These are phyloP conservation scores for Setomelanomma holmii DNA, from an alignment of 2,329 filamentous ascomycete species.

Conservation along the genomic window DNA sequence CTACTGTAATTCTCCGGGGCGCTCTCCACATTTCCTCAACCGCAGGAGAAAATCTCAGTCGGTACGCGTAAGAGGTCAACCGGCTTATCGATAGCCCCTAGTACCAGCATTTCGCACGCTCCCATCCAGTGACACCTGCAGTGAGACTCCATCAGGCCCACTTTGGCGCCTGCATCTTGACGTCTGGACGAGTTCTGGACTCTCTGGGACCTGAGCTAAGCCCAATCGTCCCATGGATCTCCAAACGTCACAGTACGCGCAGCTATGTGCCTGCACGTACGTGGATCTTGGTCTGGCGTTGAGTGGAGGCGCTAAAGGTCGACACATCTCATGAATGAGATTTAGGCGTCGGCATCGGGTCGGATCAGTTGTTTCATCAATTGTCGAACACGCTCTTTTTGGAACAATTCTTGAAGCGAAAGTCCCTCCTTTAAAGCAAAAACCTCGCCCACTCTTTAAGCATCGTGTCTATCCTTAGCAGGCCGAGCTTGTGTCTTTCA, in stretches of 20 bases:
- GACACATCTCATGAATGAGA: constrained; percentile 19
- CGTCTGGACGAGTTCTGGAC: not conserved
- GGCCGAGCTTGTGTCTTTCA: constrained; percentile 37
- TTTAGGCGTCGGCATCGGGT: constrained; percentile 27
- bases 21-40: constrained; percentile 40
- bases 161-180: constrained; percentile 20
- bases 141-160: constrained; percentile 12
- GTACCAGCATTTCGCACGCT: constrained; percentile 14
- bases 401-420: constrained; percentile 14
- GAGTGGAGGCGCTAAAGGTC: constrained; percentile 22
- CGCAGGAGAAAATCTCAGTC: constrained; percentile 27
- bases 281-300: constrained; percentile 22
- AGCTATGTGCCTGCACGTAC: constrained; percentile 27
- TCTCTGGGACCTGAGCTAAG: constrained; percentile 13
- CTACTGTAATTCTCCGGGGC: too few relatives aligned
- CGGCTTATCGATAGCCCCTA: constrained; percentile 24
- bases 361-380: constrained; percentile 25
- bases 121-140: constrained; percentile 28
- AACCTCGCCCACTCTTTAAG: constrained; percentile 34
- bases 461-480: constrained; percentile 33
- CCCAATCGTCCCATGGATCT: constrained; percentile 14
- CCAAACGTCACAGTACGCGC: constrained; percentile 21
- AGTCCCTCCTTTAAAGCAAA: constrained; percentile 36
- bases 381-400: constrained; percentile 23
- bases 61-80: constrained; percentile 43